Evolutionary conservation across 108 stramenopile species (phyloP).

Genomic region (Aurantiochytrium sp.): DNA sequence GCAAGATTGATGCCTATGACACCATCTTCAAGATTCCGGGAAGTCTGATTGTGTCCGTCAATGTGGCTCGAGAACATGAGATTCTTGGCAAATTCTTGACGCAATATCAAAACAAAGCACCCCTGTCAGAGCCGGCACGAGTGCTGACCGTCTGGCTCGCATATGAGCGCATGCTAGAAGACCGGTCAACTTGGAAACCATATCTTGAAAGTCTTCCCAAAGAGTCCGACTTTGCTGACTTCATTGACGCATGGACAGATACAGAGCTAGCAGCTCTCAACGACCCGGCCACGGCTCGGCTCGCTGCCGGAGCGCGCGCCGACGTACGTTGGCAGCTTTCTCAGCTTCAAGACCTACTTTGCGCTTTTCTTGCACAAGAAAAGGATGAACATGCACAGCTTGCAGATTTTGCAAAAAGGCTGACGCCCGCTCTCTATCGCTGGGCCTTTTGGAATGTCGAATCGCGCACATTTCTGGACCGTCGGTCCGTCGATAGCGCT

Average conservation of each 20-base stretch:
- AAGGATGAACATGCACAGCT: background rate
- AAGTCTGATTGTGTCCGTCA: background rate
- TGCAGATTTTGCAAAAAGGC: background rate
- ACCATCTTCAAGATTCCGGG: background rate
- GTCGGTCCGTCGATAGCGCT: background rate
- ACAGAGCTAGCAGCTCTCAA: background rate
- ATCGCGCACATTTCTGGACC: background rate
- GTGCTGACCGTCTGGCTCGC: background rate
- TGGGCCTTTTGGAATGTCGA: background rate
- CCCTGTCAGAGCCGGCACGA: background rate
- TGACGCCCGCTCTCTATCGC: background rate
- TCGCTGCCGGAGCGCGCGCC: background rate
- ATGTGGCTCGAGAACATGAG: background rate
- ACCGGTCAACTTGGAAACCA: background rate
- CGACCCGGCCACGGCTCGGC: background rate
- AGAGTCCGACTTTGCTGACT: background rate
- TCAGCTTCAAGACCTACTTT: background rate
- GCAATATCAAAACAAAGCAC: background rate
- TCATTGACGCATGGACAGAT: background rate
- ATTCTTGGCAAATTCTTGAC: background rate
- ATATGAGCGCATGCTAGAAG: background rate
- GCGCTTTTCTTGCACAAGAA: background rate
- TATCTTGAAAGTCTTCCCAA: background rate
- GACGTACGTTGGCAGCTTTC: background rate
- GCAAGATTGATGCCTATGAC: background rate